Evolutionary conservation across 2,329 filamentous ascomycete species (phyloP).

Genomic region (Trichoderma sp.): DNA sequence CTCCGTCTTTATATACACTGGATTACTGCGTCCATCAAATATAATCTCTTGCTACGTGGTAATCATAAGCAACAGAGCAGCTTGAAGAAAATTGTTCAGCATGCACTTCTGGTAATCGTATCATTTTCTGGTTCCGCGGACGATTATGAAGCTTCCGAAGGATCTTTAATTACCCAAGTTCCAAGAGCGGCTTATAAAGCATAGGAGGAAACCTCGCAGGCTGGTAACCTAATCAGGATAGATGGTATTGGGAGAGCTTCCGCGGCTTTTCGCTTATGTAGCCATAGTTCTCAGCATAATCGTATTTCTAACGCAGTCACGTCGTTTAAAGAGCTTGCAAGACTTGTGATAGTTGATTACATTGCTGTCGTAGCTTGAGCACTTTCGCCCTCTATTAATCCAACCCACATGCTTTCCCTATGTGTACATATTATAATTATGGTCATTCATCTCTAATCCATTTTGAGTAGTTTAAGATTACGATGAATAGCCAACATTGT

Average conservation of each 20-base stretch:
- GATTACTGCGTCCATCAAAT: neutral
- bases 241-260: neutral
- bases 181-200: neutral
- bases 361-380: neutral
- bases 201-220: neutral
- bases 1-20: neutral
- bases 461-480: neutral
- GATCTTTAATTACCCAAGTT: neutral
- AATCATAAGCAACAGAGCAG: neutral
- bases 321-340: no score
- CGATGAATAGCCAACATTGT: neutral
- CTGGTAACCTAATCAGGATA: neutral
- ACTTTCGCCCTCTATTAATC: neutral
- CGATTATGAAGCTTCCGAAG: neutral
- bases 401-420: neutral
- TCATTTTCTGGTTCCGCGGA: neutral
- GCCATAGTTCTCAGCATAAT: neutral
- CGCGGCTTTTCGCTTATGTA: neutral
- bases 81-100: neutral
- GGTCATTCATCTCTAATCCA: neutral
- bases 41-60: neutral
- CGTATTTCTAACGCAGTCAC: neutral
- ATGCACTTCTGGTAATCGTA: neutral
- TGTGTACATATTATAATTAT: no score
- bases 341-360: neutral